Conservation (phyloP, 2,329 filamentous ascomycete genomes). For the Sporothrix variecibatus region DNA sequence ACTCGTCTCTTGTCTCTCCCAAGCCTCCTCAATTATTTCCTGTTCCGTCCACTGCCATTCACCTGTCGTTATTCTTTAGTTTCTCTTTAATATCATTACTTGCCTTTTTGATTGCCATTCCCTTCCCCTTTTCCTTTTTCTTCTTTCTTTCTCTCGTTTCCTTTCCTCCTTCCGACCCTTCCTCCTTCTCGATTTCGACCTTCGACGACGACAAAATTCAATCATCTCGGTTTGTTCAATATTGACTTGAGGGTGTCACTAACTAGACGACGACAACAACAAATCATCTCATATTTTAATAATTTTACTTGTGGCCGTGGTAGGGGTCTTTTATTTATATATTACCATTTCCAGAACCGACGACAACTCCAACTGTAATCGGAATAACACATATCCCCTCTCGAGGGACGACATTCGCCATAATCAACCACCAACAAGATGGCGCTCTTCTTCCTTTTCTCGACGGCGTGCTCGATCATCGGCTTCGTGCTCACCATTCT, state of each 20-base stretch:
- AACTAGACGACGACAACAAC: neutral
- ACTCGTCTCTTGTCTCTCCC: constrained; percentile 1
- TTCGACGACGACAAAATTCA: neutral
- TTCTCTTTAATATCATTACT: neutral
- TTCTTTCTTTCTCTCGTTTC: neutral
- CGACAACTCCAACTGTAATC: neutral
- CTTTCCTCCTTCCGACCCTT: neutral
- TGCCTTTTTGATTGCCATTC: neutral
- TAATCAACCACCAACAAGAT: neutral
- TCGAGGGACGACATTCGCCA: neutral
- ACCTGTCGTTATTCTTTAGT: neutral
- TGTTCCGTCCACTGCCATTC: neutral
- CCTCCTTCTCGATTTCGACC: neutral
- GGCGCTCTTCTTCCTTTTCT: constrained; percentile 30
- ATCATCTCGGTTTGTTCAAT: neutral
- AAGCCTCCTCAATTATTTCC: constrained; percentile 3
- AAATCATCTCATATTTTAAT: neutral
- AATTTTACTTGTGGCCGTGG: neutral
- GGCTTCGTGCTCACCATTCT: constrained; percentile 43
- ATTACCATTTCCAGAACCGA: neutral
- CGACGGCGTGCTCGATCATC: constrained; percentile 39
- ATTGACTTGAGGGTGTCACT: neutral
- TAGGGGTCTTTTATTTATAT: neutral
- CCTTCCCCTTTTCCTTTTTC: neutral
- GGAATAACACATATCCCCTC: neutral